phyloP scores from a whole-genome alignment of 805 yeast species.

The Starmera caribaea region DNA sequence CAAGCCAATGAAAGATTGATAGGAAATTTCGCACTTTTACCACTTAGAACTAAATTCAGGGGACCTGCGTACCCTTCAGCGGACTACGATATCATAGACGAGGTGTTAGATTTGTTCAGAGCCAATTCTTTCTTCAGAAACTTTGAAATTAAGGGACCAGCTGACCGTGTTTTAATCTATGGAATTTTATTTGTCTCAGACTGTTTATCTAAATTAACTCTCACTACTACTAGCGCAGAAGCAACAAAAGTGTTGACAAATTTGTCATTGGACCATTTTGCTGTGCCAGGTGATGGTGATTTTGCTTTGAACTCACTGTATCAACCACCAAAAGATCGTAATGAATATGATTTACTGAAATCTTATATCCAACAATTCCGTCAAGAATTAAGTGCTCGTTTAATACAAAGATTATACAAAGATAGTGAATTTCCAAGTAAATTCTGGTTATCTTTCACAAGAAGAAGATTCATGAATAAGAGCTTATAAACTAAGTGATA shows the following conservation, averaged over 20 bases:
- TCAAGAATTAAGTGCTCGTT: slow-evolving; percentile 81
- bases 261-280: slow-evolving; percentile 76
- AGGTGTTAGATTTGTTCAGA: slow-evolving; percentile 80
- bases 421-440: slow-evolving; percentile 68
- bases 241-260: slow-evolving; percentile 68
- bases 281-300: slow-evolving; percentile 91
- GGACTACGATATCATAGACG: slow-evolving; percentile 89
- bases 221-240: slow-evolving; percentile 41
- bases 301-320: slow-evolving; percentile 79
- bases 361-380: slow-evolving; percentile 85
- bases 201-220: slow-evolving; percentile 57
- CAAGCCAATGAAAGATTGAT: slow-evolving; percentile 37
- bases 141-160: slow-evolving; percentile 92
- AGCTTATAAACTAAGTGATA: slow-evolving; percentile 29
- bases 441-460: slow-evolving; percentile 92
- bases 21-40: slow-evolving; percentile 72
- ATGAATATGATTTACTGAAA: slow-evolving; percentile 72
- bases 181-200: slow-evolving; percentile 88
- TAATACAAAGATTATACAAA: slow-evolving; percentile 62
- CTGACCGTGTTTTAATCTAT: slow-evolving; percentile 87
- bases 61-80: slow-evolving; percentile 86
- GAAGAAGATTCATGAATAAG: slow-evolving; percentile 94
- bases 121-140: slow-evolving; percentile 95
- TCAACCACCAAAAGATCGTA: slow-evolving; percentile 66
- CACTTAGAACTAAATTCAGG: slow-evolving; percentile 72